Percentiles rank a stretch among this genome's conserved stretches.
Conservation (phyloP, 495 filamentous ascomycete genomes). For the Aspergillus asperescens region DNA sequence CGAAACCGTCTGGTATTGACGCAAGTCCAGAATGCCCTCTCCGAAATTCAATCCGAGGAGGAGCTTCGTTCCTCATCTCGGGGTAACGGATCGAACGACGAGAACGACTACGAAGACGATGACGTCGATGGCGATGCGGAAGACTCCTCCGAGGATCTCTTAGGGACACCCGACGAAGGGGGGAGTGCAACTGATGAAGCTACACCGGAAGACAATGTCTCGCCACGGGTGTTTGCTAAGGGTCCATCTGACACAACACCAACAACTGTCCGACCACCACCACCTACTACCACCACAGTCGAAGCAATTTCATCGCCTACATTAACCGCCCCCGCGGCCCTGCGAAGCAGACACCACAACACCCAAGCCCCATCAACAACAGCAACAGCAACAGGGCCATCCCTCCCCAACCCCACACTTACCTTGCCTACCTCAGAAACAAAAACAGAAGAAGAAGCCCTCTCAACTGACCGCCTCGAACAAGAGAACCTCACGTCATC, state of each 20-base stretch:
- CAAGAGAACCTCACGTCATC: slow-evolving; percentile 81
- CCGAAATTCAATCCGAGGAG: slow-evolving; percentile 34
- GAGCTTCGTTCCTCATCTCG: slow-evolving; percentile 11
- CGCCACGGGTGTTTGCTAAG: slow-evolving; percentile 8
- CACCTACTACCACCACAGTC: slow-evolving; percentile 16
- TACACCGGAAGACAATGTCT: slow-evolving; percentile 4
- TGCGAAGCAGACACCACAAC: slow-evolving; percentile 30
- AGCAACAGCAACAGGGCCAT: slow-evolving; percentile 24
- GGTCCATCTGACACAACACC: not conserved
- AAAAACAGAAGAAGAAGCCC: slow-evolving; percentile 53
- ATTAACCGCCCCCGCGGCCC: slow-evolving; percentile 13
- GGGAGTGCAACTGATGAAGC: slow-evolving; percentile 1
- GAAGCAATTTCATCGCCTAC: slow-evolving; percentile 11
- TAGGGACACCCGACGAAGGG: slow-evolving; percentile 23
- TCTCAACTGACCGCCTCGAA: slow-evolving; percentile 68
- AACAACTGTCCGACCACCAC: not conserved
- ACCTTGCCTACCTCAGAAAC: slow-evolving; percentile 9
- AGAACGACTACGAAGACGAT: slow-evolving; percentile 27
- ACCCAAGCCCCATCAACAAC: slow-evolving; percentile 19
- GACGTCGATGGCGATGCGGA: slow-evolving; percentile 25
- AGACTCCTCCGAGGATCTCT: slow-evolving; percentile 33
- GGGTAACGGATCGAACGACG: slow-evolving; percentile 11
- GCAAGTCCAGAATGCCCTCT: slow-evolving; percentile 55
- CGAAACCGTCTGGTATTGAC: slow-evolving; percentile 61
- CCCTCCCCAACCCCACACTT: slow-evolving; percentile 13